phyloP scores from a whole-genome alignment of 306 rosid genomes.

The Dalbergia oliveri region DNA sequence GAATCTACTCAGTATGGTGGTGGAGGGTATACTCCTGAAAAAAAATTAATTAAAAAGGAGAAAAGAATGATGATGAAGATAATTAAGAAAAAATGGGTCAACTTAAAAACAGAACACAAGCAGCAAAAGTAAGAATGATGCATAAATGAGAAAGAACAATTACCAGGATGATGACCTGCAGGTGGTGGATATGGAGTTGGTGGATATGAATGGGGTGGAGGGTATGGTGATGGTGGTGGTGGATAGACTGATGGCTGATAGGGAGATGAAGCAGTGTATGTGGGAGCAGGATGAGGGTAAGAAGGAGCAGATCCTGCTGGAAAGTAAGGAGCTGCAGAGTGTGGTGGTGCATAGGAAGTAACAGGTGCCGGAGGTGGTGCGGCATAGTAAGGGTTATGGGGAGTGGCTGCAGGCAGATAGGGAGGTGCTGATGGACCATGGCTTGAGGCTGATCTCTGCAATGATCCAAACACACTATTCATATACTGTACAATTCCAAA shows the following conservation, averaged over 20 bases:
- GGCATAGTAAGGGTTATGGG: slow-evolving; percentile 49
- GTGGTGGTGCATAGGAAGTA: slow-evolving; percentile 42
- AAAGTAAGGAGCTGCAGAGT: slow-evolving; percentile 11
- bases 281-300: slow-evolving; percentile 26
- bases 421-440: slow-evolving; percentile 69
- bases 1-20: slow-evolving; percentile 63
- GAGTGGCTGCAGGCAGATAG: slow-evolving; percentile 48
- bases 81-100: not conserved
- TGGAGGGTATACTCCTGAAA: slow-evolving; percentile 74
- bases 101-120: not conserved
- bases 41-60: slow-evolving; percentile 45
- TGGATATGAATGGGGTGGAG: slow-evolving; percentile 35
- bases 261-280: slow-evolving; percentile 48
- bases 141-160: not conserved
- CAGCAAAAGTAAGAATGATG: not conserved
- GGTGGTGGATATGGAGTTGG: slow-evolving; percentile 58
- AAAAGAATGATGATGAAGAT: not conserved
- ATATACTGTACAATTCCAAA: not conserved
- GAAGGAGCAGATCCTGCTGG: slow-evolving; percentile 34
- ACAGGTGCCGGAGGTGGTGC: slow-evolving; percentile 42
- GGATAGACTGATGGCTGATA: slow-evolving; percentile 43
- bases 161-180: slow-evolving; percentile 65
- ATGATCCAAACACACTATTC: not conserved
- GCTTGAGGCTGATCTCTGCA: slow-evolving; percentile 42
- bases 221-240: slow-evolving; percentile 31